A percentile compares a stretch with the other conserved stretches of the same genome.
Conservation (phyloP, 306 rosid genomes). For the Carpinus viminea region DNA sequence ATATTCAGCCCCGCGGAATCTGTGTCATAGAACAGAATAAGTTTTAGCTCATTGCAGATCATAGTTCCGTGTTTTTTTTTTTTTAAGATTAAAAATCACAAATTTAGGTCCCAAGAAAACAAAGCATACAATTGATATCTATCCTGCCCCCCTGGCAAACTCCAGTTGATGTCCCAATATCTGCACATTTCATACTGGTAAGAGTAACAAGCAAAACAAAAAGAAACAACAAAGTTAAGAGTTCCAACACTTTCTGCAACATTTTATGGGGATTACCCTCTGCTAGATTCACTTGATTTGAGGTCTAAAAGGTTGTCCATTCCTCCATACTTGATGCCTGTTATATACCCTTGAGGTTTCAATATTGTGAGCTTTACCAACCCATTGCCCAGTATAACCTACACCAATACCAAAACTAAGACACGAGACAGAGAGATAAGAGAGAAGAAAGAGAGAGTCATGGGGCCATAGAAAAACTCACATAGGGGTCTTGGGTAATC, state of each 20-base stretch:
- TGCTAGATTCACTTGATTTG: slow-evolving; percentile 32
- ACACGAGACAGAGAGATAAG: not conserved
- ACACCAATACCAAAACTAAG: not conserved
- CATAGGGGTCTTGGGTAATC: not conserved
- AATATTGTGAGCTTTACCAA: slow-evolving; percentile 33
- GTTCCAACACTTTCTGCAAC: not conserved
- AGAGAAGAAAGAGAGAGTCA: not conserved
- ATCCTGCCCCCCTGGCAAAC: slow-evolving; percentile 44
- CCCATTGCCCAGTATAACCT: slow-evolving; percentile 40
- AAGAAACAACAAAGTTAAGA: not conserved
- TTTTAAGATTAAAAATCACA: not conserved
- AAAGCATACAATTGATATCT: slow-evolving; percentile 34
- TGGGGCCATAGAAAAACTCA: not conserved
- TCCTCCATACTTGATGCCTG: slow-evolving; percentile 39
- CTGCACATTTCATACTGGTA: slow-evolving; percentile 20
- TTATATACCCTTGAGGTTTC: slow-evolving; percentile 39
- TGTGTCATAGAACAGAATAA: no score
- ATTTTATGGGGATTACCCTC: slow-evolving; percentile 29
- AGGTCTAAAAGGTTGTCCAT: slow-evolving; percentile 41
- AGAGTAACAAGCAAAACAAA: not conserved
- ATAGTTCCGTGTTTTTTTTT: not conserved
- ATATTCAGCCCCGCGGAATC: slow-evolving; percentile 37
- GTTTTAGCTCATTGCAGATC: not conserved
- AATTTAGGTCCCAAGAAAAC: not conserved
- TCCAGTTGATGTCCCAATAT: slow-evolving; percentile 56